These are phyloP conservation scores for Exophiala sp. DNA, from an alignment of 2,329 filamentous ascomycete species.

Conservation along the genomic window DNA sequence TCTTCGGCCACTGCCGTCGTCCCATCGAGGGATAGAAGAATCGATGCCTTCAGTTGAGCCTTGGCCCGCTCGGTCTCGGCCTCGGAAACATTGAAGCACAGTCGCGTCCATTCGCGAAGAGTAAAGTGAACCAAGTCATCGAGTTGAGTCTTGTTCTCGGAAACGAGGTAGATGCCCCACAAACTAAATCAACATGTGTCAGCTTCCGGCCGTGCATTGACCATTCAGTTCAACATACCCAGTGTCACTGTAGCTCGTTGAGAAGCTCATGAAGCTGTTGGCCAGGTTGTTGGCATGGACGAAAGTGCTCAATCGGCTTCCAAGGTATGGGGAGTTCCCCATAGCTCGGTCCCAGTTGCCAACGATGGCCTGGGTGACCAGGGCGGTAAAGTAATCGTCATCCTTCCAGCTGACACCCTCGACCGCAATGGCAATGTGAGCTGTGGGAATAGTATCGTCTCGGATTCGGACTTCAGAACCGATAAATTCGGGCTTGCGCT, in stretches of 20 bases:
- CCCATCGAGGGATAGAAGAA: slow-evolving; percentile 93
- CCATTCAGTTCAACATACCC: slow-evolving; percentile 57
- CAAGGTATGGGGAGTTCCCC: slow-evolving; percentile 94
- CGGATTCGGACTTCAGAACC: slow-evolving; percentile 93
- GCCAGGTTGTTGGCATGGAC: slow-evolving; percentile 92
- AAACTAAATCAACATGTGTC: slow-evolving; percentile 55
- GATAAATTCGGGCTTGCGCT: slow-evolving; percentile 88
- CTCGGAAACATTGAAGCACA: slow-evolving; percentile 79
- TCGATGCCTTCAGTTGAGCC: slow-evolving; percentile 96
- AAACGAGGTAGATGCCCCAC: slow-evolving; percentile 98
- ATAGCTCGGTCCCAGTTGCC: slow-evolving; percentile 99
- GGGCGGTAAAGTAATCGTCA: slow-evolving; percentile 96
- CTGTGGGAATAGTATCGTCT: slow-evolving; percentile 91
- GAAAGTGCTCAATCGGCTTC: slow-evolving; percentile 94
- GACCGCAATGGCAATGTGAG: slow-evolving; percentile 96
- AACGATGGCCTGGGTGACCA: slow-evolving; percentile 96
- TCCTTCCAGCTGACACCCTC: slow-evolving; percentile 99
- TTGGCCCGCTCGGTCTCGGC: slow-evolving; percentile 97
- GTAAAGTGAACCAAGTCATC: slow-evolving; percentile 98
- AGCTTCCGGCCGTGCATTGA: slow-evolving; percentile 1
- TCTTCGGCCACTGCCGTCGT: slow-evolving; percentile 97
- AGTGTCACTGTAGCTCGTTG: slow-evolving; percentile 98
- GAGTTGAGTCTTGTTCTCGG: slow-evolving; percentile 76
- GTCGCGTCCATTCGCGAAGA: slow-evolving; percentile 94
- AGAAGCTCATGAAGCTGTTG: slow-evolving; percentile 99